Percentiles rank a stretch among this genome's conserved stretches.
Conservation (phyloP, 2,329 filamentous ascomycete species). For the Emergomyces pasteurianus region DNA sequence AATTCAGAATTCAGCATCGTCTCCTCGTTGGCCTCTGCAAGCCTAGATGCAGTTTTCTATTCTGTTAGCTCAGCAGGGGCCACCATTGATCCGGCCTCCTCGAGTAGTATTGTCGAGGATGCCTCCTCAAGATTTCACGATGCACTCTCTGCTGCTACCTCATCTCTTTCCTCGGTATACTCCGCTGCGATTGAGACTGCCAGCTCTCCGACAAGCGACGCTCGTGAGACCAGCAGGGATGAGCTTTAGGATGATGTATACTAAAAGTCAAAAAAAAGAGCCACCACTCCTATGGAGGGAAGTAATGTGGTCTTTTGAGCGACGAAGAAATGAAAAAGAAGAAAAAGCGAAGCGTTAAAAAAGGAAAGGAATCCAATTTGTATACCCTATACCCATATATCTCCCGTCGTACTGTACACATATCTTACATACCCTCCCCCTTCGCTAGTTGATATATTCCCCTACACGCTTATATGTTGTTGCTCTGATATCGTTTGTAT, state of each 20-base stretch:
- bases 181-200: conserved; percentile 23
- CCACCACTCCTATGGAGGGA: not conserved
- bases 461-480: not conserved
- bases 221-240: not conserved
- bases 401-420: not conserved
- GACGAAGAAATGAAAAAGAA: not conserved
- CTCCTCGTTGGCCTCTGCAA: conserved; percentile 28
- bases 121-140: conserved; percentile 35
- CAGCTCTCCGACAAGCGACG: conserved; percentile 8
- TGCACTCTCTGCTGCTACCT: conserved; percentile 34
- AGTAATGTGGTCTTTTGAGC: not conserved
- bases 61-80: conserved; percentile 30
- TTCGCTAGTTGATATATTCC: not conserved
- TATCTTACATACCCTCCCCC: not conserved
- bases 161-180: conserved; percentile 27
- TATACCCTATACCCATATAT: not conserved
- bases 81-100: conserved; percentile 23
- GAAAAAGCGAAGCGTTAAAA: not conserved
- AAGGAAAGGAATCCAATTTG: not conserved
- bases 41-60: conserved; percentile 27
- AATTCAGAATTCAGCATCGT: conserved; percentile 26
- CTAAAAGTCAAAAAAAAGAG: not conserved
- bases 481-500: not conserved
- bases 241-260: not conserved
- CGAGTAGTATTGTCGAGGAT: conserved; percentile 28